Evolutionary conservation across 495 filamentous ascomycete genomes (phyloP), one percentile per base, ranked within the genome.

Genomic region (Xylaria telfairii): DNA sequence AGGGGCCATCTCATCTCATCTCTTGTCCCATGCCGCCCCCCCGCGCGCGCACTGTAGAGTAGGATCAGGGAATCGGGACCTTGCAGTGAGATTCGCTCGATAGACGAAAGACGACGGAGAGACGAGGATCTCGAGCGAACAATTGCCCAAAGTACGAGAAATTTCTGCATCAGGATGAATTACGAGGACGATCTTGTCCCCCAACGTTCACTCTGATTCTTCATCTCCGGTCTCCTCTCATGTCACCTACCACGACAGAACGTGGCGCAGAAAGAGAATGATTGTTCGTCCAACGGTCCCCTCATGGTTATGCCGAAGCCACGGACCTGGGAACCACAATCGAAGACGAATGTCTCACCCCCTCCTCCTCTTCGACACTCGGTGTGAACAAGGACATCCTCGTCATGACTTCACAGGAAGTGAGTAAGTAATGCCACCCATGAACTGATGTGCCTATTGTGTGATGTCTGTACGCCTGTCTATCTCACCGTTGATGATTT

Each of bases 291-390:
- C 62, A 74, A 78, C 74, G 76, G 72, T 73, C 65, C 67, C 65
- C 68, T n/a, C 74, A 74, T 57, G 61, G 68, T 71, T 67, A 67
- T 69, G 74, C 76, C 76, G 66, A 71, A 73, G 66, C 76, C 76
- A 78, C 69, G 76, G 76, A 47, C 69, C 65, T 71, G 76, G 76
- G 73, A 78, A 54, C 64, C 64, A 2, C 21, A 41, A 42, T 15
- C 12, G 59, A 62, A 15, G 59, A 42, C n/a, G 21, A 8, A 24
- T 62, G 59, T 62, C 59, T 62, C 59, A 42, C 21, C 8, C n/a
- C 34, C 57, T 6, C 5, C 34, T 34, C n/a, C 59, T 34, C n/a
- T 37, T 42, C 59, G 15, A 42, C 32, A 49, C 49, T 41, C 62
- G 62, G 44, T 46, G 62, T 65, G 62, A 1, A 24, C 62, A 15